Evolutionary conservation across 768 basidiomycete genomes (phyloP).

Genomic region (Tricholoma sp.): DNA sequence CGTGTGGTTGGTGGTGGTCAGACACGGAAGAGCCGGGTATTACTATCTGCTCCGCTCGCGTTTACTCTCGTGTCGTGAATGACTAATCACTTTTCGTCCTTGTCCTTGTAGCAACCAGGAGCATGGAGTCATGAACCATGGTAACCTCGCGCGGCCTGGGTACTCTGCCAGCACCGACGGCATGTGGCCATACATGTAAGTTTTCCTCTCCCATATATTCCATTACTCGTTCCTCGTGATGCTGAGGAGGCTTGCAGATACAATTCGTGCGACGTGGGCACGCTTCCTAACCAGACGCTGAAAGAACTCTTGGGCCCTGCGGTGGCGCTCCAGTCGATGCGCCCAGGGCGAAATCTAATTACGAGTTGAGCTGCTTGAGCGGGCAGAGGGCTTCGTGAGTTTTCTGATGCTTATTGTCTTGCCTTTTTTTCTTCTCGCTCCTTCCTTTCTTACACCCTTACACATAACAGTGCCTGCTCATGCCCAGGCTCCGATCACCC

Average conservation of each 20-base stretch:
- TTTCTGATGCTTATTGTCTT: no score
- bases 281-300: constrained; percentile 66
- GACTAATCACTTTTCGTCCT: neutral
- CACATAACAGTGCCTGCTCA: constrained; percentile 77
- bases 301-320: constrained; percentile 48
- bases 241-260: constrained; percentile 35
- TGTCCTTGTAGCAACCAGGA: constrained; percentile 79
- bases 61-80: neutral
- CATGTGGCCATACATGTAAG: constrained; percentile 76
- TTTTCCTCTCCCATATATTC: constrained; percentile 8
- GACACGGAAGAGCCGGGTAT: neutral
- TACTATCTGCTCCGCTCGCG: neutral
- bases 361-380: constrained; percentile 64
- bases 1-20: neutral
- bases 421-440: no score
- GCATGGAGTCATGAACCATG: constrained; percentile 93
- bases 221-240: neutral
- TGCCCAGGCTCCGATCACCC: constrained; percentile 72
- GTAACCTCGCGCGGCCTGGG: constrained; percentile 80
- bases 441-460: constrained; percentile 4
- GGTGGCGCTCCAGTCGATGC: constrained; percentile 53
- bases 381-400: constrained; percentile 73
- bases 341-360: constrained; percentile 47
- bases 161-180: constrained; percentile 80
- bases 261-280: constrained; percentile 70